phyloP scores from a whole-genome alignment of 2,329 filamentous ascomycete species.

The Phialemonium atrogriseum region DNA sequence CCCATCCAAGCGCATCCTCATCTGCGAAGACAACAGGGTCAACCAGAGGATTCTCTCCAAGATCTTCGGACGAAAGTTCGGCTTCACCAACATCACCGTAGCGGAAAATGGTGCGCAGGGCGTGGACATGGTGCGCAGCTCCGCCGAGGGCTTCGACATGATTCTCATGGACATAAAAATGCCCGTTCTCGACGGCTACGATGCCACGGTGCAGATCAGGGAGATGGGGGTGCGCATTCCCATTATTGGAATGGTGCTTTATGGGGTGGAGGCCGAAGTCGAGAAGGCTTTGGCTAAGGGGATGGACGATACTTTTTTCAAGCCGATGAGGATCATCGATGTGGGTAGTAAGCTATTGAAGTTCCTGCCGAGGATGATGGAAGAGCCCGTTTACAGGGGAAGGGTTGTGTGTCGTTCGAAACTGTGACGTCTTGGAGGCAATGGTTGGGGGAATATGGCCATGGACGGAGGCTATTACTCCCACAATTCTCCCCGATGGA shows the following conservation, averaged over 20 bases:
- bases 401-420: too few relatives aligned
- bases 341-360: too few relatives aligned
- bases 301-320: slow-evolving; percentile 47
- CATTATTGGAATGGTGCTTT: slow-evolving; percentile 45
- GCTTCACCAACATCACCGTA: slow-evolving; percentile 30
- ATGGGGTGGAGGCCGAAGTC: slow-evolving; percentile 46
- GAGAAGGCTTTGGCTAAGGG: slow-evolving; percentile 45
- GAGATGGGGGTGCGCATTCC: slow-evolving; percentile 20
- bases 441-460: too few relatives aligned
- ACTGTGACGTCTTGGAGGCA: too few relatives aligned
- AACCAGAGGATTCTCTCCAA: slow-evolving; percentile 31
- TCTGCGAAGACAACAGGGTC: slow-evolving; percentile 33
- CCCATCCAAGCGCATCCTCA: slow-evolving; percentile 32
- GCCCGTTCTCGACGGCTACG: slow-evolving; percentile 48
- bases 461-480: too few relatives aligned
- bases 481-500: too few relatives aligned
- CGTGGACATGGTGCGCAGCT: slow-evolving; percentile 29
- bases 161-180: slow-evolving; percentile 53
- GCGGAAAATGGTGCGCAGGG: slow-evolving; percentile 35
- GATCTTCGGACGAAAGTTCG: slow-evolving; percentile 27
- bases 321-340: slow-evolving; percentile 16
- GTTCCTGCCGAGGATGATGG: too few relatives aligned
- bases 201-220: slow-evolving; percentile 41
- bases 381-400: too few relatives aligned
- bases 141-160: slow-evolving; percentile 33